Evolutionary conservation across 192 early-diverging fungal genomes (phyloP).

Genomic region (Polychytrium aggregatum): DNA sequence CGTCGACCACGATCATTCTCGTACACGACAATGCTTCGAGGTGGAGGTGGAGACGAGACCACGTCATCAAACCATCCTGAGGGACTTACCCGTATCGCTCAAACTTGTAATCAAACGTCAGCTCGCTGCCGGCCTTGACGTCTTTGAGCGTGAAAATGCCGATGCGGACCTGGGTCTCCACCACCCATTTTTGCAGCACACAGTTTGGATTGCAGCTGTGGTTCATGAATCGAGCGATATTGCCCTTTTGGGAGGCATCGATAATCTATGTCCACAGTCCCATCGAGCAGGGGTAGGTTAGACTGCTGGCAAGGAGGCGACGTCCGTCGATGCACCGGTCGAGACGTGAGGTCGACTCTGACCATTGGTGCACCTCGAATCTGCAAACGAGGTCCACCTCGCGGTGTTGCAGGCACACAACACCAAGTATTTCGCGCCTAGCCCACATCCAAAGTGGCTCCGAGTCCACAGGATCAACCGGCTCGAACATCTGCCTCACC

Average conservation of each 20-base stretch:
- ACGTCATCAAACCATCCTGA: not conserved
- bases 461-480: no score
- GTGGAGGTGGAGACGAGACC: not conserved
- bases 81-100: slow-evolving; percentile 76
- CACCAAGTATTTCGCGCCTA: no score
- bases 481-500: no score
- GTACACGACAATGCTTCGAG: not conserved
- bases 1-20: no score
- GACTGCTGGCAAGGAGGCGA: no score
- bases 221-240: slow-evolving; percentile 93
- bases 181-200: slow-evolving; percentile 93
- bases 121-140: slow-evolving; percentile 69
- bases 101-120: slow-evolving; percentile 99
- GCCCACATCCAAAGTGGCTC: no score
- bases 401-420: no score
- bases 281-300: no score
- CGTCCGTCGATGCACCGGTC: no score
- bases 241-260: slow-evolving; percentile 88
- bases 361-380: no score
- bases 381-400: no score
- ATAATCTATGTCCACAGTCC: slow-evolving; percentile 80
- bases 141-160: slow-evolving; percentile 86
- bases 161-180: slow-evolving; percentile 75
- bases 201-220: slow-evolving; percentile 96
- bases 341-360: no score